Conservation (phyloP, 371 early-diverging fungal species). For the Mortierella sp. region DNA sequence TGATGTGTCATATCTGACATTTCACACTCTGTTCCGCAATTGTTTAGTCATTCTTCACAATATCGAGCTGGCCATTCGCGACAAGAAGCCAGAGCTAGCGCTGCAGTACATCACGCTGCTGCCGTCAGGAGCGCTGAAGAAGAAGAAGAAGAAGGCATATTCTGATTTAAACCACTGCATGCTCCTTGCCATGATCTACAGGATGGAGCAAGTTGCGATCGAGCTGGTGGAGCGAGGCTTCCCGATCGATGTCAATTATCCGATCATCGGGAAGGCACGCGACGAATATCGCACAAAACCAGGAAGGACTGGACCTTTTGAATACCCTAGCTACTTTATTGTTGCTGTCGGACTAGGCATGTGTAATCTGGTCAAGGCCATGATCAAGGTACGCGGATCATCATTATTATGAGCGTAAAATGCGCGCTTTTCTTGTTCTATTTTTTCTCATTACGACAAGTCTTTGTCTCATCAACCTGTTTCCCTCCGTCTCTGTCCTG, state of each 20-base stretch:
- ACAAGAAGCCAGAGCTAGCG: constrained; percentile 52
- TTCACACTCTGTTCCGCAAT: no score
- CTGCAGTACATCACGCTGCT: constrained; percentile 51
- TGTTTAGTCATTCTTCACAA: constrained; percentile 55
- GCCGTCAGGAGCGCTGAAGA: constrained; percentile 43
- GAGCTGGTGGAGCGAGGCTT: constrained; percentile 56
- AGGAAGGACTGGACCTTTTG: constrained; percentile 48
- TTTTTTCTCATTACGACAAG: no score
- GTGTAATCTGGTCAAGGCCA: constrained; percentile 49
- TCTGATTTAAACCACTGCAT: constrained; percentile 52
- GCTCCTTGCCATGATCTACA: constrained; percentile 55
- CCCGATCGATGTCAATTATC: constrained; percentile 56
- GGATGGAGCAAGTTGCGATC: constrained; percentile 58
- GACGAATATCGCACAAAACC: constrained; percentile 45
- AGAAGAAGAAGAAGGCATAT: constrained; percentile 54
- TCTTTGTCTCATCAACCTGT: background rate
- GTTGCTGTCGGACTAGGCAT: constrained; percentile 57
- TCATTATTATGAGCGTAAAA: background rate
- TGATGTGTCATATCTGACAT: no score
- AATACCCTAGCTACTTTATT: constrained; percentile 58
- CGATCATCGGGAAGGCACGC: constrained; percentile 46
- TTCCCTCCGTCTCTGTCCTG: background rate
- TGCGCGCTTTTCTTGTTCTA: no score
- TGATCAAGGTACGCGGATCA: constrained; percentile 57
- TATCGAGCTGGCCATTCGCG: constrained; percentile 53